phyloP scores from a whole-genome alignment of 2,329 filamentous ascomycete species.

The Fusarium liriodendri region DNA sequence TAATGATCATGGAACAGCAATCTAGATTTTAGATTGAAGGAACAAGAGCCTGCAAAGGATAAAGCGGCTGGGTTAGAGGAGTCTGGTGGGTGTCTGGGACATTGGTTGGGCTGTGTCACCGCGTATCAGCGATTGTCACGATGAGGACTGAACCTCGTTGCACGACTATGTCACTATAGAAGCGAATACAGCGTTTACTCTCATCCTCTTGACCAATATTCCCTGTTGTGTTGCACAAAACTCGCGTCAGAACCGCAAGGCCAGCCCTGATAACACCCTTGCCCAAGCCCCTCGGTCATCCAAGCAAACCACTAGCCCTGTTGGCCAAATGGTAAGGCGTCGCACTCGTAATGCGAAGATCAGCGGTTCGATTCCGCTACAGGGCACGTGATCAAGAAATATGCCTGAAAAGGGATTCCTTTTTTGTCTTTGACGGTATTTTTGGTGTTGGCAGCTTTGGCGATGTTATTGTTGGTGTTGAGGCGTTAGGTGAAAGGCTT shows the following conservation, averaged over 20 bases:
- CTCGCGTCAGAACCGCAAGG: no score
- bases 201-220: neutral
- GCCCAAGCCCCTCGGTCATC: neutral
- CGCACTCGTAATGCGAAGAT: slow-evolving; percentile 45
- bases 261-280: neutral
- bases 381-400: slow-evolving; percentile 16
- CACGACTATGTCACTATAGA: neutral
- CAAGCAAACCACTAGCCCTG: slow-evolving; percentile 24
- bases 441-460: neutral
- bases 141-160: neutral
- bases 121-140: neutral
- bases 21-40: slow-evolving; percentile 2
- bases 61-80: neutral
- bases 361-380: slow-evolving; percentile 41
- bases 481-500: neutral
- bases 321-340: slow-evolving; percentile 45
- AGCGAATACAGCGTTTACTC: neutral
- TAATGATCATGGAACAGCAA: slow-evolving; percentile 28
- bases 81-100: neutral
- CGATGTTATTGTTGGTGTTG: neutral
- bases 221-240: neutral
- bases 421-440: neutral
- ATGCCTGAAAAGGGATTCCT: no score
- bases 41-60: neutral
- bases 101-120: neutral